Base-by-base conservation (phyloP, 2,329 filamentous ascomycete species). In the Amphichorda felina region DNA sequence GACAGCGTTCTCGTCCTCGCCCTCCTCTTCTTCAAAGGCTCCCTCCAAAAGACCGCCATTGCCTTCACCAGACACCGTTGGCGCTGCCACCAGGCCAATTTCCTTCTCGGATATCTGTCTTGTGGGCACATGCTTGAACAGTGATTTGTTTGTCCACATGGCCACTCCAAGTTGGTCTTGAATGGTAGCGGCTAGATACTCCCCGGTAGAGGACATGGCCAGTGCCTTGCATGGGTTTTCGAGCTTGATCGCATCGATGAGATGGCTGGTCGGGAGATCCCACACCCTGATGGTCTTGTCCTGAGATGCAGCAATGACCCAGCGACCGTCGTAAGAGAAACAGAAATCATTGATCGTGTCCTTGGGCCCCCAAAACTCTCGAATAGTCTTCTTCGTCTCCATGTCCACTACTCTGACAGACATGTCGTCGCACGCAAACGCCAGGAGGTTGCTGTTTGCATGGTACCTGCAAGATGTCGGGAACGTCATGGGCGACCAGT, bases 191-290 rank as follows among this genome's bases (percentile, higher is more conserved):
- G 91, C 91, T n/a, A 98, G 71, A 48, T 87, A 96, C 50, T 98
- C 91, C 11, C 89, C 91, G 0, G 86, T 94, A 2, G 70, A 69
- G 0, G 91, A 94, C 65, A 96, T 94, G 7, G 88, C 77, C 10
- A 98, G 65, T 3, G 86, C 80, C 13, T 79, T 91, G 54, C 88
- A 94, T 9, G 80, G 78, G 36, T 72, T 81, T 37, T 79, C 75
- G 5, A 93, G 72, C 39, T 77, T 77, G 59, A 98, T 87, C 3
- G 84, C 85, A 53, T 98, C 91, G 42, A 98, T 91, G 11, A 98
- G 68, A 59, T 98, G 89, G 18, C 87, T 89, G 0, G 93, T 98
- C 0, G 91, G 86, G 19, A 98, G 66, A 61, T 98, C 93, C 87
- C 91, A 98, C 7, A 96, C 75, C 29, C 91, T 76, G 34, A 95